Conservation (phyloP, 441 rosid genomes). For the Manihot esculenta region DNA sequence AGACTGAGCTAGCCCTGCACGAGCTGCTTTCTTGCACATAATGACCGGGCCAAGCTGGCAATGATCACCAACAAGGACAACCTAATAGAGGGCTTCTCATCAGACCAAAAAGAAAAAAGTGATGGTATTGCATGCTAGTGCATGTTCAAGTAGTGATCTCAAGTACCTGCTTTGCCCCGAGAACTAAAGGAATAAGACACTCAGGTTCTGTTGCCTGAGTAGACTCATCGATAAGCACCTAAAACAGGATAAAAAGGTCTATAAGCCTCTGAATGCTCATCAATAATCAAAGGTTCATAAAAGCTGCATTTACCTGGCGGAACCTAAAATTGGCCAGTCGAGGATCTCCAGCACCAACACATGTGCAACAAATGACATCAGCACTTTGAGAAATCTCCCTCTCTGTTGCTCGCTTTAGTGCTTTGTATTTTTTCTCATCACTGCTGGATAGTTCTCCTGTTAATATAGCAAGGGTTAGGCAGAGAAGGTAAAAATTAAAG, state of each 20-base stretch:
- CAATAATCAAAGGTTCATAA: constrained; percentile 10
- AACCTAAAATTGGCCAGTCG: constrained; percentile 95
- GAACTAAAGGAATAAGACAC: constrained; percentile 98
- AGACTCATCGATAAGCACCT: constrained; percentile 99
- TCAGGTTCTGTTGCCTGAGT: constrained; percentile 99
- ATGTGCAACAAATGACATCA: constrained; percentile 99
- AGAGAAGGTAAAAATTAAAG: neutral
- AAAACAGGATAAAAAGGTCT: constrained; percentile 23
- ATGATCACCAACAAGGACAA: constrained; percentile 98
- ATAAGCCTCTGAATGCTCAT: constrained; percentile 25
- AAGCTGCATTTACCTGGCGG: constrained; percentile 67
- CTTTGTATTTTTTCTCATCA: constrained; percentile 99
- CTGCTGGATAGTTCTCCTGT: constrained; percentile 97
- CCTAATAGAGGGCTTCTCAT: constrained; percentile 45
- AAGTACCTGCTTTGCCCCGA: constrained; percentile 96
- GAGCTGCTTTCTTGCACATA: constrained; percentile 99
- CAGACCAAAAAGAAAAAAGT: constrained; percentile 19
- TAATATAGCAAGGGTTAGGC: constrained; percentile 14
- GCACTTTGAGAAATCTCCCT: constrained; percentile 99
- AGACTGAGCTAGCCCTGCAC: constrained; percentile 99
- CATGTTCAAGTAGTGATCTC: constrained; percentile 13
- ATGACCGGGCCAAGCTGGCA: constrained; percentile 99
- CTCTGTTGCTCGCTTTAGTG: constrained; percentile 92
- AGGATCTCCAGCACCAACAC: constrained; percentile 99
- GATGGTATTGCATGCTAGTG: neutral